Percentiles rank a stretch among this genome's conserved stretches.
These are phyloP conservation scores for Oxytropis ochrocephala DNA, from an alignment of 306 rosid genomes.

Conservation along the genomic window DNA sequence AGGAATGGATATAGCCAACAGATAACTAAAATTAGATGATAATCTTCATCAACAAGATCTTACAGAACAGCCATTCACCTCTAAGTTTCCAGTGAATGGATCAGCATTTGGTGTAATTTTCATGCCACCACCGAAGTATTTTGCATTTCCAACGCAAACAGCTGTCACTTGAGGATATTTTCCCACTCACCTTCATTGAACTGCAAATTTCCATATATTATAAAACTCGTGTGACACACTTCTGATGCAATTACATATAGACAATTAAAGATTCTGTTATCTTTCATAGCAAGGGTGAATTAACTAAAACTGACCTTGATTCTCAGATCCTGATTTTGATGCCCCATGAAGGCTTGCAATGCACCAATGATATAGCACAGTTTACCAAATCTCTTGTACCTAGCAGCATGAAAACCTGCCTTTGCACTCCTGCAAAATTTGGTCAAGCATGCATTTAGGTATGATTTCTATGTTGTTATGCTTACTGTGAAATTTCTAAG, in stretches of 20 bases:
- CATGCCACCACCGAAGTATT: constrained; percentile 98
- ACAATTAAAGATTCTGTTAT: not conserved
- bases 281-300: not conserved
- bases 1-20: constrained; percentile 8
- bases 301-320: constrained; percentile 57
- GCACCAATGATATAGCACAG: constrained; percentile 89
- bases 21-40: constrained; percentile 5
- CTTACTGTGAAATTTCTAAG: constrained; percentile 20
- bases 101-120: constrained; percentile 80
- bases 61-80: constrained; percentile 43
- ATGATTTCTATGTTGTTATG: constrained; percentile 5
- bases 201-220: constrained; percentile 34
- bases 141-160: constrained; percentile 82
- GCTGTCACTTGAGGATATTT: constrained; percentile 70
- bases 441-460: not conserved
- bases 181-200: constrained; percentile 82
- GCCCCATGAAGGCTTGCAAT: constrained; percentile 86
- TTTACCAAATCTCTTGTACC: constrained; percentile 82
- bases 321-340: constrained; percentile 65
- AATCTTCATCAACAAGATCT: not conserved
- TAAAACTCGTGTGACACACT: not conserved
- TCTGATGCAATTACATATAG: not conserved
- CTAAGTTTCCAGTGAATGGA: constrained; percentile 61
- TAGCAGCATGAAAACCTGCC: constrained; percentile 84
- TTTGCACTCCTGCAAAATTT: constrained; percentile 76